These are phyloP conservation scores for Lactarius sanguifluus DNA, from an alignment of 768 basidiomycete genomes.

Conservation along the genomic window DNA sequence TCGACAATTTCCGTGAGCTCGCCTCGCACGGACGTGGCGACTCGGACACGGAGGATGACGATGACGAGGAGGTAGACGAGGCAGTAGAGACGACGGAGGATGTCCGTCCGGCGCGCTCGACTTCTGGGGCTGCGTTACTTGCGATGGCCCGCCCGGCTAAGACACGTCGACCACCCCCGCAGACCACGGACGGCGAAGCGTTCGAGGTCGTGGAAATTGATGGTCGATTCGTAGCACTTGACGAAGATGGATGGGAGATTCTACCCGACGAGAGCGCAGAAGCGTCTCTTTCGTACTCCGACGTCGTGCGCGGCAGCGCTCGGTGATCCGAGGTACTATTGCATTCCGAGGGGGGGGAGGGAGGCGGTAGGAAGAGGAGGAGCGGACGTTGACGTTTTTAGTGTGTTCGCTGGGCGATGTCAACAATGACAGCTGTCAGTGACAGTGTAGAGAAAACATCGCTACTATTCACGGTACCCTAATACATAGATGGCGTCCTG, in stretches of 20 bases:
- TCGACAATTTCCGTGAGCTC: constrained; percentile 3
- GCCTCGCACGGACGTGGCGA: background rate
- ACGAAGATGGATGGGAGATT: constrained; percentile 26
- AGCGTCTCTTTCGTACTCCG: constrained; percentile 19
- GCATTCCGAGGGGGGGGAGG: background rate
- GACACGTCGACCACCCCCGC: background rate
- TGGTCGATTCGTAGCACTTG: constrained; percentile 21
- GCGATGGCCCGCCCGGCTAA: constrained; percentile 22
- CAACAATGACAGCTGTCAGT: constrained; percentile 14
- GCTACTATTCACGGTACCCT: constrained; percentile 24
- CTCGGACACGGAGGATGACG: background rate
- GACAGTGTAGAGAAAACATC: constrained; percentile 20
- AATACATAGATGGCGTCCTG: constrained; percentile 19
- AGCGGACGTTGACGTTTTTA: background rate
- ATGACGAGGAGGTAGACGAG: background rate
- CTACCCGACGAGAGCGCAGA: constrained; percentile 18
- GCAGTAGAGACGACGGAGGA: background rate
- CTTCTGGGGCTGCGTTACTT: constrained; percentile 19
- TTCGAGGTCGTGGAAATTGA: constrained; percentile 25
- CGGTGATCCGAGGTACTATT: background rate
- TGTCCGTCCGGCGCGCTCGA: background rate
- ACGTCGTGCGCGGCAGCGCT: constrained; percentile 17
- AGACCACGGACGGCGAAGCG: constrained; percentile 20
- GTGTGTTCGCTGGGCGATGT: constrained; percentile 21
- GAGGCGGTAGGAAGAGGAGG: background rate